Evolutionary conservation across 2,329 filamentous ascomycete genomes (phyloP).

Genomic region (Aureobasidium sp.): DNA sequence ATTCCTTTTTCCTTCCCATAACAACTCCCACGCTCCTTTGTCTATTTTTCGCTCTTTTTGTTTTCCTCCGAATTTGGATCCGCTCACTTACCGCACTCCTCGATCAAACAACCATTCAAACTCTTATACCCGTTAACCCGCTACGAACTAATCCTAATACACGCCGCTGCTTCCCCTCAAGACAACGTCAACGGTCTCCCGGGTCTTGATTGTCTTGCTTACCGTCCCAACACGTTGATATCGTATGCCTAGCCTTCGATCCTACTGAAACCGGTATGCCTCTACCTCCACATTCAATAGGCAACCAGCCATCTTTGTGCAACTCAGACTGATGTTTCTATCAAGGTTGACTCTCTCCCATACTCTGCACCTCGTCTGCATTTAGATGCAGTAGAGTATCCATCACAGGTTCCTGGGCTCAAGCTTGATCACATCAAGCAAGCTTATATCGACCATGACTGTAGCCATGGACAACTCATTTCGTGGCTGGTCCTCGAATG

Average conservation of each 20-base stretch:
- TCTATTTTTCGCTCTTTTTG: conserved; percentile 14
- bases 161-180: conserved; percentile 1
- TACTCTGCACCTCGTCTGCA: not conserved
- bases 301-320: not conserved
- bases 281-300: conserved; percentile 2
- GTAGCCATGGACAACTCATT: conserved; percentile 63
- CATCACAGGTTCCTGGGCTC: conserved; percentile 4
- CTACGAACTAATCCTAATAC: conserved; percentile 17
- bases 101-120: conserved; percentile 4
- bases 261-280: conserved; percentile 12
- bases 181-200: conserved; percentile 13
- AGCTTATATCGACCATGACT: conserved; percentile 55
- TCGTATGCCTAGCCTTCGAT: conserved; percentile 11
- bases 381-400: conserved; percentile 14
- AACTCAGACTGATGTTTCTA: conserved; percentile 5
- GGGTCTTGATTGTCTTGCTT: not conserved
- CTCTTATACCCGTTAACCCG: conserved; percentile 12
- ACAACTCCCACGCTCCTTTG: conserved; percentile 13
- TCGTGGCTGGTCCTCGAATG: conserved; percentile 47
- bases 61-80: not conserved
- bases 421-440: not conserved
- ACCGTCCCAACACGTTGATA: not conserved
- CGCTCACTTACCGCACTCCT: conserved; percentile 14
- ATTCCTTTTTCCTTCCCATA: conserved; percentile 9
- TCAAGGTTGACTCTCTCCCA: not conserved